Evolutionary conservation across 257 asterid species (phyloP), one percentile per base, ranked within the genome.

Genomic region (Dorcoceras hygrometricum): DNA sequence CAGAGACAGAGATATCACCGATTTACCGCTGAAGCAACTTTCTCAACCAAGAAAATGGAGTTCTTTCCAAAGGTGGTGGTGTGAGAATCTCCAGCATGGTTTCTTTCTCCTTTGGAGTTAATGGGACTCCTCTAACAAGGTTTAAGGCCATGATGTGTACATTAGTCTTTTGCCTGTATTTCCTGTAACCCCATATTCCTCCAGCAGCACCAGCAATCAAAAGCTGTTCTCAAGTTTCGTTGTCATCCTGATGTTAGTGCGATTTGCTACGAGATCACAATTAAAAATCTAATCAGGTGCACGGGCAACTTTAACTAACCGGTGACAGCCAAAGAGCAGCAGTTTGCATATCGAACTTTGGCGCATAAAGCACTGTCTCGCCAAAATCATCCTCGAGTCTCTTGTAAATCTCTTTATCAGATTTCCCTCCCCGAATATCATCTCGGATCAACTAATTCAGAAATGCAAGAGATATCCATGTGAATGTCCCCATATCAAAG

Each of bases 321-420:
- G 98, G 98, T 36, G 95, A 75, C 55, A 90, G 82, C 98, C 97
- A 93, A 63, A 93, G 71, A 31, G 91, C 97, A 61, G 97, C 97
- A 62, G 97, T 93, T 80, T 93, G 98, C 86, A 85, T 43, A 71
- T 90, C 97, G 48, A 93, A 93, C 62, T 90, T 93, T 34, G 99
- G 99, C 62, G 86, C 73, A 63, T 93, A 90, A 70, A 88, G 96
- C 67, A 93, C 96, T 0, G 97, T 83, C 83, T 93, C 97, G 8
- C 98, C 98, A 74, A 77, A 93, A 64, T 93, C 95, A 5, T 86
- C 91, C 83, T 86, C 96, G 31, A 93, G 91, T 85, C 84, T 93
- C 57, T 81, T 80, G 81, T 58, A 93, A 76, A 93, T 87, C 55
- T 89, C 98, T 75, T 89, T 92, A 75, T 92, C 98, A 34, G 81